Evolutionary conservation across 2,329 filamentous ascomycete genomes (phyloP).

Genomic region (Fusarium goolgardi): DNA sequence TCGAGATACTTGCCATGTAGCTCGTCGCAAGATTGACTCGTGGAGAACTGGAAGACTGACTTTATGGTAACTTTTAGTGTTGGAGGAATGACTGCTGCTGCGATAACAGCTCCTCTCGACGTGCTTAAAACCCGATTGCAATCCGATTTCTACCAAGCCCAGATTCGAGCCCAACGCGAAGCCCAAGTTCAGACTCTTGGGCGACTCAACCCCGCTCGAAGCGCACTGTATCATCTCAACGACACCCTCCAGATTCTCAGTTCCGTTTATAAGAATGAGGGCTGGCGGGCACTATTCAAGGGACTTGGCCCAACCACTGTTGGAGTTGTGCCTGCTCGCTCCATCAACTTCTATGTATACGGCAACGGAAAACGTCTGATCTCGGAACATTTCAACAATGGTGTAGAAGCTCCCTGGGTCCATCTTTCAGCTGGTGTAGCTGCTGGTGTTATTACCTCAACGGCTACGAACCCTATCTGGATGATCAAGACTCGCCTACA

Average conservation of each 20-base stretch:
- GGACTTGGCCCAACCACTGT: constrained; percentile 90
- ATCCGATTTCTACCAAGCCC: constrained; percentile 92
- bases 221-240: constrained; percentile 77
- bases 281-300: constrained; percentile 90
- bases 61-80: constrained; percentile 62
- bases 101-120: constrained; percentile 93
- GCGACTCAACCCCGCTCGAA: constrained; percentile 70
- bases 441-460: constrained; percentile 87
- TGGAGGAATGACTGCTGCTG: constrained; percentile 90
- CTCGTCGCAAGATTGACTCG: background rate
- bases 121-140: constrained; percentile 94
- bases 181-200: constrained; percentile 63
- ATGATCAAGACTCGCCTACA: constrained; percentile 93
- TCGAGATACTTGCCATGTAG: background rate
- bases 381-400: constrained; percentile 77
- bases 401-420: constrained; percentile 77
- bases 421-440: constrained; percentile 80
- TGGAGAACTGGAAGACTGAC: constrained; percentile 26
- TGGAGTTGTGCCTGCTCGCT: constrained; percentile 87
- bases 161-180: constrained; percentile 76
- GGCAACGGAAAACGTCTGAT: constrained; percentile 90
- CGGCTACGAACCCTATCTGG: constrained; percentile 96
- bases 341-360: constrained; percentile 95
- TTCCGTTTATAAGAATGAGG: constrained; percentile 83
- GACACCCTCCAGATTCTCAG: constrained; percentile 90